phyloP scores from a whole-genome alignment of 2,329 filamentous ascomycete genomes.

The Setomelanomma holmii region DNA sequence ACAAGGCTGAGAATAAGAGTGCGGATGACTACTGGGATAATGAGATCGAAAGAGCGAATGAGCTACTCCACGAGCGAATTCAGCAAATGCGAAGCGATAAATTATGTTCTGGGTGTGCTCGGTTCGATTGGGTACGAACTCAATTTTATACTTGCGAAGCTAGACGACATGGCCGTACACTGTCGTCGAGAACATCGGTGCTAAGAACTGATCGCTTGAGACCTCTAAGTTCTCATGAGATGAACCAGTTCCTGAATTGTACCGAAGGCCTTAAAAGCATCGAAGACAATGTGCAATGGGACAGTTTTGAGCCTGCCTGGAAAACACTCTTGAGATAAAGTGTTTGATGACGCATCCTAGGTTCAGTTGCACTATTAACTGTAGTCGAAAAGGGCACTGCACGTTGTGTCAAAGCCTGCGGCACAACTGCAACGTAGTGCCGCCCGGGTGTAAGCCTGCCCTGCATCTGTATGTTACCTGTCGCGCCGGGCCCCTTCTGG shows the following conservation, averaged over 20 bases:
- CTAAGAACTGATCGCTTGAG: background rate
- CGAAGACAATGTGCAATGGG: background rate
- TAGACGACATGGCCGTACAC: background rate
- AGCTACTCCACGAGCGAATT: background rate
- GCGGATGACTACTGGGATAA: background rate
- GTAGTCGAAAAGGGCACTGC: background rate
- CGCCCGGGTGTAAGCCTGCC: background rate
- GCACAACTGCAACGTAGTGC: background rate
- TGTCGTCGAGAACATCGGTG: background rate
- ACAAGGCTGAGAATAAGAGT: background rate
- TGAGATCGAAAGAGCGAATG: background rate
- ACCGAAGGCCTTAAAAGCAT: background rate
- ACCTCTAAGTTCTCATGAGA: background rate
- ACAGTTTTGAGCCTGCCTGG: background rate
- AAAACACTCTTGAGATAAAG: no score
- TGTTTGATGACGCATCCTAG: background rate
- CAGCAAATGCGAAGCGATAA: background rate
- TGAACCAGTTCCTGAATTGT: no score
- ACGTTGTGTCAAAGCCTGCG: background rate
- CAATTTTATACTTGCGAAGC: background rate
- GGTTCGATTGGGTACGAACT: background rate
- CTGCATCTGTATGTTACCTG: background rate
- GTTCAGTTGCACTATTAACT: background rate
- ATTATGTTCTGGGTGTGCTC: background rate
- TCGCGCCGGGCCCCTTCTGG: background rate